A percentile compares a stretch with the other conserved stretches of the same genome.
Conservation (phyloP, 495 filamentous ascomycete species). For the Penicillium parvum region DNA sequence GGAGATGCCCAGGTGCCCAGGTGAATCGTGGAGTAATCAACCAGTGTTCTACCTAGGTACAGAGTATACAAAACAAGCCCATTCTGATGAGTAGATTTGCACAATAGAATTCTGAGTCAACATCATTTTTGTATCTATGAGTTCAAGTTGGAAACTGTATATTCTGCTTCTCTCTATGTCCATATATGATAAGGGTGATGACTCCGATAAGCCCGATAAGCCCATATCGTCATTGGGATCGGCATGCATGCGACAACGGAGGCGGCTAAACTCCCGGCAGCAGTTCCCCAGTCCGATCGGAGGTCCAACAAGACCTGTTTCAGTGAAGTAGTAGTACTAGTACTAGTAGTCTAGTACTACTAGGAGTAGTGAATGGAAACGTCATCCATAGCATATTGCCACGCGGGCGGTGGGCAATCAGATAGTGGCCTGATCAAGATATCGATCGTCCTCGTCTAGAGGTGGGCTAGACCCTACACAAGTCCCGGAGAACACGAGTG, state of each 20-base stretch:
- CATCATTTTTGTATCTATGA: no score
- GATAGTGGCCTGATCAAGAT: background rate
- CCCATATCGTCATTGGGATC: background rate
- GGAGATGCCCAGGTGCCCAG: no score
- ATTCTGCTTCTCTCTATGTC: no score
- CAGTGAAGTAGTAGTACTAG: background rate
- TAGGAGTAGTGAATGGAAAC: background rate
- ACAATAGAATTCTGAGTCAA: no score
- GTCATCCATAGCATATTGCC: constrained; percentile 7
- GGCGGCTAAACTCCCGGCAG: background rate
- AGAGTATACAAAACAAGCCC: no score
- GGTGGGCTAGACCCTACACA: background rate
- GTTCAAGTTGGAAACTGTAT: no score
- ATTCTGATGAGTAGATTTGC: no score
- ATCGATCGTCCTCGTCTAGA: background rate
- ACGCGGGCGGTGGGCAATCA: background rate
- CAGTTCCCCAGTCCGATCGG: background rate
- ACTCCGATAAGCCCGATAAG: constrained; percentile 2
- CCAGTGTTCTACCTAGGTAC: no score
- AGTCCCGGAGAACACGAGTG: background rate
- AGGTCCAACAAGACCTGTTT: background rate
- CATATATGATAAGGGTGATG: background rate
- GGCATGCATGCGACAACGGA: background rate
- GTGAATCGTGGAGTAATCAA: no score
- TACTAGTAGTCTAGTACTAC: background rate